Evolutionary conservation across 2,329 filamentous ascomycete genomes (phyloP), one percentile per base, ranked within the genome.

Genomic region (Stemphylium lycopersici): DNA sequence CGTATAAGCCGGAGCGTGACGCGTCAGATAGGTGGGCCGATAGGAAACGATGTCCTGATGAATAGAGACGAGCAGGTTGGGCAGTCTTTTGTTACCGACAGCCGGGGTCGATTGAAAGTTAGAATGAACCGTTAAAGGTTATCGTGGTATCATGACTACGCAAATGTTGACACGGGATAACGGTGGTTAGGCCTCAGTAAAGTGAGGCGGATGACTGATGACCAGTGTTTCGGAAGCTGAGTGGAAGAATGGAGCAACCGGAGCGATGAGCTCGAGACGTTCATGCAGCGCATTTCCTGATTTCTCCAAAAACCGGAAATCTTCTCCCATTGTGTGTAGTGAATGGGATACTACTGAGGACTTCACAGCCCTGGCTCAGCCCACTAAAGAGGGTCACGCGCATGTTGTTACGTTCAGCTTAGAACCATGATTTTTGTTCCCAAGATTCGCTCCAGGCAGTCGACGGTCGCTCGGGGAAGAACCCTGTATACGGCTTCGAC

Each of bases 11-110:
- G 38, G 32, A 32, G 38, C 43, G 45, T 50, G 45, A 50, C 45
- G 51, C 51, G 51, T 54, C 45, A 36, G 43, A 37, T 31, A 39
- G 45, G 32, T 54, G 45, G 39, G 51, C 51, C 45, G 51, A 54
- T 50, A 39, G 32, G 11, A 40, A 54, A 52, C 40, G 32, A 42
- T 40, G 31, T 26, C 31, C 33, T 34, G 22, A 38, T 38, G 33
- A 22, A 41, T n/a, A 48, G 26, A 29, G 38, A 45, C 26, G 32
- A 49, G 18, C 7, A 34, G 16, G 39, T 44, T 49, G 45, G 45
- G 51, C 33, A 26, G 22, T 34, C 8, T 32, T 48, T 16, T 24
- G 29, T 4, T 38, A 32, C 51, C 26, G 32, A 49, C 24, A 7
- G 18, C 22, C 20, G 18, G 45, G 44, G 24, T 32, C 38, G 42